These are phyloP conservation scores for Stephanodiscus minutulus DNA, from an alignment of 108 stramenopile species.

Conservation along the genomic window DNA sequence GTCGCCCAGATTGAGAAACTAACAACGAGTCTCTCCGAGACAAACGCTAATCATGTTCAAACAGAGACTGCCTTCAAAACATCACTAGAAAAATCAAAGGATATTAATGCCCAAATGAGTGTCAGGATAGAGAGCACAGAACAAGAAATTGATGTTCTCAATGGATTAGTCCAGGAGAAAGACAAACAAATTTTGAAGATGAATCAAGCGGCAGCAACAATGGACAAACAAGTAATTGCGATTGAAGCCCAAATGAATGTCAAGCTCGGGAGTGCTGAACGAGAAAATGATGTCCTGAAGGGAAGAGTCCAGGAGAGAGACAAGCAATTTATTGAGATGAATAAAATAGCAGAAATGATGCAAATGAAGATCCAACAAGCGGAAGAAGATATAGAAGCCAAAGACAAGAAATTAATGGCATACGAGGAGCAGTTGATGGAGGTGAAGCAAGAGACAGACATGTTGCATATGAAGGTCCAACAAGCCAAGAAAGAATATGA, in stretches of 20 bases:
- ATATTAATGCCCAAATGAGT: neutral
- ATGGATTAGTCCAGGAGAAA: conserved; percentile 2
- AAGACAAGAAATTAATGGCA: neutral
- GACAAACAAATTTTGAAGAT: conserved; percentile 17
- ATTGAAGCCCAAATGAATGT: too few species aligned
- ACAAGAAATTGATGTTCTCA: neutral
- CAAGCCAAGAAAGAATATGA: neutral
- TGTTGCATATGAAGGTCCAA: neutral
- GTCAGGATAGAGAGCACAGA: conserved; percentile 11
- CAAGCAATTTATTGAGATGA: too few species aligned
- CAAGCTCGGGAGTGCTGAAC: too few species aligned
- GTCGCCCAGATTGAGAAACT: conserved; percentile 6
- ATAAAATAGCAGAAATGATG: conserved; percentile 1
- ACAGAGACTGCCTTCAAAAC: conserved; percentile 16
- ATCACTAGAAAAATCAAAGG: conserved; percentile 18
- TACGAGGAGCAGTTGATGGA: conserved; percentile 10
- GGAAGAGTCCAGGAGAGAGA: too few species aligned
- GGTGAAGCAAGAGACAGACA: conserved; percentile 4
- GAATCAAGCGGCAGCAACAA: too few species aligned
- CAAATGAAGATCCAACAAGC: conserved; percentile 10
- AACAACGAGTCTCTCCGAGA: conserved; percentile 5
- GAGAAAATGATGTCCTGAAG: too few species aligned
- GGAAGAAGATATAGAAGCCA: neutral
- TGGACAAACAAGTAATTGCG: too few species aligned
- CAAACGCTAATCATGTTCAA: conserved; percentile 9